phyloP scores from a whole-genome alignment of 2,329 filamentous ascomycete species.

The Ophiostoma triangulosporum region DNA sequence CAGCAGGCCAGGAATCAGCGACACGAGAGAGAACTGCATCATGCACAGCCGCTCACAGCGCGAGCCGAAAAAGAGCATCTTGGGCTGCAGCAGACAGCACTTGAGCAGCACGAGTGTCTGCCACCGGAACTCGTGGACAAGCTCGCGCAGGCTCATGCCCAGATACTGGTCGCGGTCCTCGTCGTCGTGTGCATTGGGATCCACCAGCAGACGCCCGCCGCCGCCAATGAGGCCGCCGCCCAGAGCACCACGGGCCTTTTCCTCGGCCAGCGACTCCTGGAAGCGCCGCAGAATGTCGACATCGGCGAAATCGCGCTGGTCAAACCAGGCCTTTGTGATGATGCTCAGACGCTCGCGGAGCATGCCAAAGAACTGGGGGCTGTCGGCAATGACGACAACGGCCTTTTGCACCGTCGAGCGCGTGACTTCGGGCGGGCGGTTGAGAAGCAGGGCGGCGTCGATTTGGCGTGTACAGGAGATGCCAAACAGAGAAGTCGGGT shows the following conservation, averaged over 20 bases:
- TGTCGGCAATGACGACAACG: slow-evolving; percentile 87
- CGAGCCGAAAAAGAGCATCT: slow-evolving; percentile 99
- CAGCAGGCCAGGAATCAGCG: slow-evolving; percentile 84
- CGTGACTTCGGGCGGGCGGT: slow-evolving; percentile 80
- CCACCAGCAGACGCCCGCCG: slow-evolving; percentile 3
- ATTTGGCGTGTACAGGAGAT: slow-evolving; percentile 92
- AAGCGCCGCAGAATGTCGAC: slow-evolving; percentile 81
- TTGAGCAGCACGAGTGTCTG: slow-evolving; percentile 92
- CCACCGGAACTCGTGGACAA: slow-evolving; percentile 88
- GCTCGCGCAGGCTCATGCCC: slow-evolving; percentile 74
- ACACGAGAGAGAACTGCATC: slow-evolving; percentile 95
- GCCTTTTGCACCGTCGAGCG: slow-evolving; percentile 96
- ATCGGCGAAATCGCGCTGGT: slow-evolving; percentile 83
- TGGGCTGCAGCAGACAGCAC: slow-evolving; percentile 83
- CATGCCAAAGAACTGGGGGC: slow-evolving; percentile 79
- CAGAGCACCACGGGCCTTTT: slow-evolving; percentile 42
- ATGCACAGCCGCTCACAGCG: slow-evolving; percentile 92
- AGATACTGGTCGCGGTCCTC: slow-evolving; percentile 75
- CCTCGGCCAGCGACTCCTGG: slow-evolving; percentile 70
- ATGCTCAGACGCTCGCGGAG: slow-evolving; percentile 79
- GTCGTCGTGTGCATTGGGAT: slow-evolving; percentile 37
- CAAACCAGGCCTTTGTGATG: slow-evolving; percentile 93
- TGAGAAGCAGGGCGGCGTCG: slow-evolving; percentile 61
- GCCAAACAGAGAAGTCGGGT: slow-evolving; percentile 69
- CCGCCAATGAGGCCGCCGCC: slow-evolving; percentile 1